Conservation (phyloP, 352 stramenopile species). For the Phytophthora pluvialis region DNA sequence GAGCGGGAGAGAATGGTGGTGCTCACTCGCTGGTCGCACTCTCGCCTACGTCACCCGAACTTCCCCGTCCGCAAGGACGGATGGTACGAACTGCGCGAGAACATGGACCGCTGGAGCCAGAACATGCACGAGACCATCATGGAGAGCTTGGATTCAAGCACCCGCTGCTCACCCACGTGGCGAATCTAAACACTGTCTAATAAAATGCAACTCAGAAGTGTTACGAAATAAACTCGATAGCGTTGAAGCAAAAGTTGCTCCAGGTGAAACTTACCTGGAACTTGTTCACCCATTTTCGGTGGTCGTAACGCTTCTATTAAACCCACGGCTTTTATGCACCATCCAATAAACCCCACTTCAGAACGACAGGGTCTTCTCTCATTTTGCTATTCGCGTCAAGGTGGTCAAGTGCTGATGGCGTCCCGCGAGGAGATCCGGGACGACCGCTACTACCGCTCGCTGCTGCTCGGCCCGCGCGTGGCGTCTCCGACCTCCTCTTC, state of each 20-base stretch:
- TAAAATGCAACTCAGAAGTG: background rate
- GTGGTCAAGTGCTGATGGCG: slow-evolving; percentile 8
- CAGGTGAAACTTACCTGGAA: too few relatives aligned
- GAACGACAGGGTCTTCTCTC: background rate
- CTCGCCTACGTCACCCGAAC: slow-evolving; percentile 34
- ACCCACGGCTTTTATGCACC: background rate
- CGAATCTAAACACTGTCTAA: background rate
- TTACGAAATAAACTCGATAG: too few relatives aligned
- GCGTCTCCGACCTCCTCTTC: slow-evolving; percentile 7
- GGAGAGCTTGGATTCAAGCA: slow-evolving; percentile 28
- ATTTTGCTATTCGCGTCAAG: slow-evolving; percentile 13
- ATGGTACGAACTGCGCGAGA: slow-evolving; percentile 46
- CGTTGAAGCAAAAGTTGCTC: too few relatives aligned
- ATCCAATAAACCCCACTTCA: slow-evolving; percentile 7
- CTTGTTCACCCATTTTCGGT: background rate
- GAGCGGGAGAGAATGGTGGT: slow-evolving; percentile 46
- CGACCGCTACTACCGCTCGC: slow-evolving; percentile 39
- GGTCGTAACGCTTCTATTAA: background rate
- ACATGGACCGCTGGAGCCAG: slow-evolving; percentile 50
- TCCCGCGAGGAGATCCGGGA: slow-evolving; percentile 33
- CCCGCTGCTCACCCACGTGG: slow-evolving; percentile 14
- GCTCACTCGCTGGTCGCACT: slow-evolving; percentile 47
- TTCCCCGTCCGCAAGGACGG: slow-evolving; percentile 33
- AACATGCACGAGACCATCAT: slow-evolving; percentile 49
- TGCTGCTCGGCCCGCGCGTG: slow-evolving; percentile 28